phyloP scores from a whole-genome alignment of 805 yeast species.

The Debaryomyces castellii region DNA sequence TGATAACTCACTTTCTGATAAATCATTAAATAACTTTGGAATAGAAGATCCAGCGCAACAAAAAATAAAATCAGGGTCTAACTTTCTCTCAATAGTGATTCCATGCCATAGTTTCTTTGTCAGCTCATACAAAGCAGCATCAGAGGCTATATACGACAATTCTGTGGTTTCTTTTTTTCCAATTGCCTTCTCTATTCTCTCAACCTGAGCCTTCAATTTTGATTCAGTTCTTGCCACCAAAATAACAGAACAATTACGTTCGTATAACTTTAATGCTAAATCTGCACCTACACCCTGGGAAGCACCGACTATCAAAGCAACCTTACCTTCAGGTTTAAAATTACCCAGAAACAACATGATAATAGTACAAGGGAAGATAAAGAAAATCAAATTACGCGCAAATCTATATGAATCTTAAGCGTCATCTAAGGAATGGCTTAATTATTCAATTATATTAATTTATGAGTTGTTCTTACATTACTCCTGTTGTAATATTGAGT shows the following conservation, averaged over 20 bases:
- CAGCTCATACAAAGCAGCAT: conserved; percentile 55
- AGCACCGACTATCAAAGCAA: conserved; percentile 84
- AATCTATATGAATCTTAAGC: not conserved
- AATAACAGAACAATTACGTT: conserved; percentile 60
- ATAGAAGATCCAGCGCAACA: conserved; percentile 87
- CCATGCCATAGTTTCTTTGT: conserved; percentile 47
- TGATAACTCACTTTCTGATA: conserved; percentile 56
- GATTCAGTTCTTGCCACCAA: conserved; percentile 75
- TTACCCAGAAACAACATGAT: conserved; percentile 9
- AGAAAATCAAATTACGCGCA: not conserved
- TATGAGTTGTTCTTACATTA: not conserved
- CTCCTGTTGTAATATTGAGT: not conserved
- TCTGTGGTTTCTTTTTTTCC: conserved; percentile 21
- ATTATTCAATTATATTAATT: not conserved
- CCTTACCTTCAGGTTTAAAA: conserved; percentile 43
- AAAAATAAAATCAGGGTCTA: conserved; percentile 69
- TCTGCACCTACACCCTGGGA: conserved; percentile 92
- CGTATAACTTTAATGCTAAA: conserved; percentile 58
- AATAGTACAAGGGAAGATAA: not conserved
- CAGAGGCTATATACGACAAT: conserved; percentile 54
- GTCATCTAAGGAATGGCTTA: no score
- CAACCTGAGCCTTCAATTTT: conserved; percentile 53
- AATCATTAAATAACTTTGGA: conserved; percentile 75
- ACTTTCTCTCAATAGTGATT: conserved; percentile 15
- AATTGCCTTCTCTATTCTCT: conserved; percentile 33